Evolutionary conservation across 768 basidiomycete species (phyloP), one percentile per base, ranked within the genome.

Genomic region (Hortiboletus flavorubellus): DNA sequence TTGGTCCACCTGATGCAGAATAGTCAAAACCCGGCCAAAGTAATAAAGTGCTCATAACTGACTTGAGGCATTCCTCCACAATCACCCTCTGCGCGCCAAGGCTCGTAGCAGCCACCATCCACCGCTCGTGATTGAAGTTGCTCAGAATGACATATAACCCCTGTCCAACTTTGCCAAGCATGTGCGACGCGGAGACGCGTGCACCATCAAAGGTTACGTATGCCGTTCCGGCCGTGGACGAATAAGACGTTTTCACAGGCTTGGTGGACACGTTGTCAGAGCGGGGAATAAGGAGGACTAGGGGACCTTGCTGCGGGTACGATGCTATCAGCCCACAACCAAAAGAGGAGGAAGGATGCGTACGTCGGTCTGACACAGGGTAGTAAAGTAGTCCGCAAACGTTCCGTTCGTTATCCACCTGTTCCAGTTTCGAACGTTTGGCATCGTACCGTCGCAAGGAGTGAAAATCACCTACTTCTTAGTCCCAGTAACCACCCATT

Each of bases 11-110:
- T 92, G 56, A 51, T 52, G n/a, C 18, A 15, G 45, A 53, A 54
- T 42, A 3, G 30, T 69, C 49, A 58, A 44, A 37, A 34, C 30
- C 39, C 21, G n/a, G 49, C 30, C 12, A 6, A 42, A 48, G 15
- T 38, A 37, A 54, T 29, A 35, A 23, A 16, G 37, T 7, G 14
- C 12, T 8, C 5, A 5, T 2, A 31, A 55, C 37, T 65, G 75
- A 89, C 86, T 93, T 94, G 62, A 96, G 74, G 65, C 89, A 93
- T 71, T 97, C 94, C 67, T 96, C 94, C 16, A 95, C 89, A 42
- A 90, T 78, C 23, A 86, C 70, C 40, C 94, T 80, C 62, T 95
- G 93, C 35, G 87, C 82, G 40, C 87, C 76, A 56, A 91, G 78
- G 47, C 84, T 85, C 44, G 82, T 84, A 51, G 79, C 80, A 31